Evolutionary conservation across 768 basidiomycete species (phyloP).

Genomic region (Pleurotus eryngii): DNA sequence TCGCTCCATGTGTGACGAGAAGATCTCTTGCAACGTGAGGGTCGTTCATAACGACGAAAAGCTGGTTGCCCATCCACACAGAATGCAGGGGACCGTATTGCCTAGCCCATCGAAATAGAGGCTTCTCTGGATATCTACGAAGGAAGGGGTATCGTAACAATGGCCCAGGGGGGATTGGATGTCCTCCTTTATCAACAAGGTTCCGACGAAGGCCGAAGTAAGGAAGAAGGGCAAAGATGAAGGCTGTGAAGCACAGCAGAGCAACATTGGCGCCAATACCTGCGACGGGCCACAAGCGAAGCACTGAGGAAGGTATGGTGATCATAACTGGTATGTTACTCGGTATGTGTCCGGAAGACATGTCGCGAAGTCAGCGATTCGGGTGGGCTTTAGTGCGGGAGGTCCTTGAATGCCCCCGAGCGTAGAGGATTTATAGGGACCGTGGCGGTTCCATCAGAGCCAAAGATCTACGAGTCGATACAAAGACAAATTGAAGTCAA

Average conservation of each 20-base stretch:
- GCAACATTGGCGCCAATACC: too few species aligned
- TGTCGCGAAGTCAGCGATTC: too few species aligned
- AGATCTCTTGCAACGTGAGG: slow-evolving; percentile 31
- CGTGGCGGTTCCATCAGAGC: too few species aligned
- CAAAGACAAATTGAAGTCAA: too few species aligned
- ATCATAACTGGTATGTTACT: too few species aligned
- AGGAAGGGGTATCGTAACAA: slow-evolving; percentile 27
- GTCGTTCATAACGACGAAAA: slow-evolving; percentile 34
- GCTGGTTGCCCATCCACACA: slow-evolving; percentile 35
- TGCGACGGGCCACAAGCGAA: too few species aligned
- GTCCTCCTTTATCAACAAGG: slow-evolving; percentile 16
- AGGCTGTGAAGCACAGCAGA: not conserved
- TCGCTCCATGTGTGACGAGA: slow-evolving; percentile 30
- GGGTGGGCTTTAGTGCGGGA: too few species aligned
- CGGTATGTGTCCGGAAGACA: too few species aligned
- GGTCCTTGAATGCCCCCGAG: too few species aligned
- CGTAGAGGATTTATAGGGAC: too few species aligned
- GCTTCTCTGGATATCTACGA: slow-evolving; percentile 29
- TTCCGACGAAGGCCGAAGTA: slow-evolving; percentile 14
- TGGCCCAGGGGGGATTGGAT: slow-evolving; percentile 25
- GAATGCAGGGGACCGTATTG: slow-evolving; percentile 31
- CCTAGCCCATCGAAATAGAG: slow-evolving; percentile 30
- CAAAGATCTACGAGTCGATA: too few species aligned
- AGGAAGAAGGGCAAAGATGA: not conserved
- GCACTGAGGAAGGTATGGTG: too few species aligned